Evolutionary conservation across 331 rosid genomes (phyloP).

Genomic region (Quercus phellos): DNA sequence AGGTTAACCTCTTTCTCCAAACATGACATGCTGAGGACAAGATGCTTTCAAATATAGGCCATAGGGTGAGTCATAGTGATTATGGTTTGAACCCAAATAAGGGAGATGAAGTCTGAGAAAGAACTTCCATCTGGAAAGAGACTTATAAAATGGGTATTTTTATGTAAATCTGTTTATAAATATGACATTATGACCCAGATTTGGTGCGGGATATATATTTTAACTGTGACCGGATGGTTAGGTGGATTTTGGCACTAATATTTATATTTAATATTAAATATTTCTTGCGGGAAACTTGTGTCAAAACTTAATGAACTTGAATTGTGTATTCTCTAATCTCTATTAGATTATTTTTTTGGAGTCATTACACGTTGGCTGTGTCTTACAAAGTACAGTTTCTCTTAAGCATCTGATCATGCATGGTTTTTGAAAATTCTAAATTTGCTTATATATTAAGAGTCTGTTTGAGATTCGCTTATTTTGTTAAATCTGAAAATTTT

Average conservation of each 20-base stretch:
- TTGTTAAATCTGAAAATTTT: rapidly evolving
- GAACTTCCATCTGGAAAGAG: slow-evolving; percentile 35
- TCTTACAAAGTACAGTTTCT: too few relatives aligned
- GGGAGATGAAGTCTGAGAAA: slow-evolving; percentile 23
- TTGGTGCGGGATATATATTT: slow-evolving; percentile 10
- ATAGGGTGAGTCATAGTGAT: slow-evolving; percentile 12
- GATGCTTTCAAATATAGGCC: slow-evolving; percentile 31
- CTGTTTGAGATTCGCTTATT: too few relatives aligned
- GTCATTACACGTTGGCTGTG: too few relatives aligned
- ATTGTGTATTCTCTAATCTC: too few relatives aligned
- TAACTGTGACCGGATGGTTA: slow-evolving; percentile 14
- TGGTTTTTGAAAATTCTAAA: too few relatives aligned
- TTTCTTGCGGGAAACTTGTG: slow-evolving; percentile 3
- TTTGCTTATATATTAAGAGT: too few relatives aligned
- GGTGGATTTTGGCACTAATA: slow-evolving; percentile 6
- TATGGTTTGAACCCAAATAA: slow-evolving; percentile 36
- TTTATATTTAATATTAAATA: slow-evolving; percentile 14
- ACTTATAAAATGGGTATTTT: slow-evolving; percentile 15
- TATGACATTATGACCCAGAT: slow-evolving; percentile 8
- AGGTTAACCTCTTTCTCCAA: slow-evolving; percentile 35
- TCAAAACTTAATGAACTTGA: slow-evolving; percentile 11
- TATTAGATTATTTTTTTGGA: too few relatives aligned
- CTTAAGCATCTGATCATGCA: too few relatives aligned
- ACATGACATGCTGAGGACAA: slow-evolving; percentile 61
- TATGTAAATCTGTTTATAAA: slow-evolving; percentile 26